Conservation (phyloP, 2,329 filamentous ascomycete genomes). For the Sporothrix brasiliensis region DNA sequence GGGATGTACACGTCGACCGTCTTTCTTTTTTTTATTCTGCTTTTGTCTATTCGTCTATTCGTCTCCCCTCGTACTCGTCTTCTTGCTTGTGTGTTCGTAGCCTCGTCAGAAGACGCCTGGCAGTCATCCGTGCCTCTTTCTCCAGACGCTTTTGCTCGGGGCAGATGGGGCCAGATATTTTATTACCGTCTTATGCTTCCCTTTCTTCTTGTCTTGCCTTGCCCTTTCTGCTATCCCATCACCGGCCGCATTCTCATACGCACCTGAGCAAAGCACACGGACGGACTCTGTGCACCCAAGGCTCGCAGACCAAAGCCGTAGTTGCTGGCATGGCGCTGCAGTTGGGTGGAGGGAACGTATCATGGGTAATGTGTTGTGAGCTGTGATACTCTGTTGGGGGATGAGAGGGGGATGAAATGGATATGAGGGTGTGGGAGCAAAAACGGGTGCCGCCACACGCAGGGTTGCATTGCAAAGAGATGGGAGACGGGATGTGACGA, state of each 20-base stretch:
- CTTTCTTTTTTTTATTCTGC: background rate
- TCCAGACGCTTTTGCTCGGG: background rate
- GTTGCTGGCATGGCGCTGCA: conserved; percentile 10
- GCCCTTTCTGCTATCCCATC: too few species aligned
- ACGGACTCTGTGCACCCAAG: background rate
- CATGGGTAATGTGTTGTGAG: background rate
- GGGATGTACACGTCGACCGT: background rate
- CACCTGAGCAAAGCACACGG: background rate
- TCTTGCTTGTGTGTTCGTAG: background rate
- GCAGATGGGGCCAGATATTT: background rate
- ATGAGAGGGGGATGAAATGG: background rate
- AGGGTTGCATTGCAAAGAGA: background rate
- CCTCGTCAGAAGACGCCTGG: background rate
- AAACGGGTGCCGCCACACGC: background rate
- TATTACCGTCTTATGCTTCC: background rate
- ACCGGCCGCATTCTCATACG: background rate
- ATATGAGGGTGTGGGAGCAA: background rate
- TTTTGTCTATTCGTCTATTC: background rate
- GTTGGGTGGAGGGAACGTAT: background rate
- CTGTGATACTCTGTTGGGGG: background rate
- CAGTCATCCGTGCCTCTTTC: background rate
- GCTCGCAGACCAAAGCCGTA: too few species aligned
- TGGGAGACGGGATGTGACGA: background rate
- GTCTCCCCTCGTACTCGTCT: background rate
- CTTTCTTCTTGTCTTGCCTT: background rate